Evolutionary conservation across 805 yeast species (phyloP).

Genomic region (Metschnikowia noctiluminum): DNA sequence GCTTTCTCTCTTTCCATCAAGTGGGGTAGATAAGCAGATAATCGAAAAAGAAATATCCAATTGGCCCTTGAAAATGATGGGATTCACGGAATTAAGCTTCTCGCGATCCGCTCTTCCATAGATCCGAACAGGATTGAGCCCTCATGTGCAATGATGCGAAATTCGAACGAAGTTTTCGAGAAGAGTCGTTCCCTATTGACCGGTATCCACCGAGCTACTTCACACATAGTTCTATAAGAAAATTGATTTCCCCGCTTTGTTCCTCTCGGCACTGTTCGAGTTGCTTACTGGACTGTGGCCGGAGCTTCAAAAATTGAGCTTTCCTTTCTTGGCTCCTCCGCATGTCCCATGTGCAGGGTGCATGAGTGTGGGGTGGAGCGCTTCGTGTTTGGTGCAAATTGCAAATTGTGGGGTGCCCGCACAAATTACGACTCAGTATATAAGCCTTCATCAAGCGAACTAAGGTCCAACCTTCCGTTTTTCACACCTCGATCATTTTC

Average conservation of each 20-base stretch:
- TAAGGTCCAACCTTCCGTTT: neutral
- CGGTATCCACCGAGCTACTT: too few species aligned
- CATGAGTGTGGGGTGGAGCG: constrained; percentile 3
- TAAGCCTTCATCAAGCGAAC: neutral
- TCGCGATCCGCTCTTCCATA: neutral
- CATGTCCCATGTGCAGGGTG: constrained; percentile 1
- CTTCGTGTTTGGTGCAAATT: neutral
- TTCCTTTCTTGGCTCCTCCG: constrained; percentile 2
- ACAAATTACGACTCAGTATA: neutral
- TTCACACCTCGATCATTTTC: neutral
- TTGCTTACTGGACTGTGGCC: neutral
- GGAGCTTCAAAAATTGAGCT: neutral
- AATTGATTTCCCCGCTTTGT: constrained; percentile 8
- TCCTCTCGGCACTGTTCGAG: constrained; percentile 6
- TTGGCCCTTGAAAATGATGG: neutral
- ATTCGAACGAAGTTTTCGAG: too few species aligned
- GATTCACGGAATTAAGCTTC: neutral
- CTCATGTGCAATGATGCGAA: neutral
- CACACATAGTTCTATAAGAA: too few species aligned
- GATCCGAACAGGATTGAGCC: neutral
- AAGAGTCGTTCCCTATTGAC: neutral
- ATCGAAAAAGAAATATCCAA: too few species aligned
- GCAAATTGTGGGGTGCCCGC: constrained; percentile 8
- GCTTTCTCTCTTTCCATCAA: too few species aligned
- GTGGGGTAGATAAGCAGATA: too few species aligned